Conservation (phyloP, 768 basidiomycete genomes). For the Boletus eberwhitei region DNA sequence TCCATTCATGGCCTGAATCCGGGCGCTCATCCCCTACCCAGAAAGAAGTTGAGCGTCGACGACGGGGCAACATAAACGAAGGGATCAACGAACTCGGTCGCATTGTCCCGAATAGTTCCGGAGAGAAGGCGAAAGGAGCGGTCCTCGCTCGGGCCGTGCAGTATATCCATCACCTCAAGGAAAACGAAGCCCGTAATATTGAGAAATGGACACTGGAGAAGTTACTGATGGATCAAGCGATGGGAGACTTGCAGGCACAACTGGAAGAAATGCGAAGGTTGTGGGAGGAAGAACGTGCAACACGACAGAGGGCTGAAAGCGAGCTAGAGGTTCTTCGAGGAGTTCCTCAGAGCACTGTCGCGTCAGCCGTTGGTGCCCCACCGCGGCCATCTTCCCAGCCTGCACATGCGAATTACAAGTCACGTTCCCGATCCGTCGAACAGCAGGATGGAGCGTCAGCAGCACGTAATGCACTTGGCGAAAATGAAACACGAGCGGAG, state of each 20-base stretch:
- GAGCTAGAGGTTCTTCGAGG: slow-evolving; percentile 59
- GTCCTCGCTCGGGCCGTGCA: slow-evolving; percentile 85
- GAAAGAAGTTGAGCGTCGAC: slow-evolving; percentile 98
- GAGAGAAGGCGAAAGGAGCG: slow-evolving; percentile 87
- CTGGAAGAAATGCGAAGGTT: slow-evolving; percentile 77
- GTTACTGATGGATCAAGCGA: slow-evolving; percentile 86
- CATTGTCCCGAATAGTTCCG: slow-evolving; percentile 83
- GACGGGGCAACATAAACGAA: slow-evolving; percentile 94
- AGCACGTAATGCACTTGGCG: slow-evolving; percentile 9
- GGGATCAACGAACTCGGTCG: slow-evolving; percentile 90
- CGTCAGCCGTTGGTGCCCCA: neutral
- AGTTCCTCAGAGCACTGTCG: slow-evolving; percentile 19
- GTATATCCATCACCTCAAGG: slow-evolving; percentile 89
- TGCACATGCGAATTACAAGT: slow-evolving; percentile 6
- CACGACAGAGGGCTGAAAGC: slow-evolving; percentile 56
- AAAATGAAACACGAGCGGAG: slow-evolving; percentile 22
- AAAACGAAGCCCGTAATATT: slow-evolving; percentile 86
- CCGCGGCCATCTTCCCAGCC: slow-evolving; percentile 21
- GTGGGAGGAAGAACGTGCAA: slow-evolving; percentile 75
- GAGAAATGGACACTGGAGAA: slow-evolving; percentile 95
- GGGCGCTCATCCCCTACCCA: slow-evolving; percentile 32
- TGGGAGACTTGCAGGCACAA: slow-evolving; percentile 82
- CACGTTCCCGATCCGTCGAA: slow-evolving; percentile 30
- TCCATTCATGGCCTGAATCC: neutral
- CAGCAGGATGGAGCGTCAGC: slow-evolving; percentile 18